Evolutionary conservation across 495 filamentous ascomycete species (phyloP).

Genomic region (Lepidopterella palustris): DNA sequence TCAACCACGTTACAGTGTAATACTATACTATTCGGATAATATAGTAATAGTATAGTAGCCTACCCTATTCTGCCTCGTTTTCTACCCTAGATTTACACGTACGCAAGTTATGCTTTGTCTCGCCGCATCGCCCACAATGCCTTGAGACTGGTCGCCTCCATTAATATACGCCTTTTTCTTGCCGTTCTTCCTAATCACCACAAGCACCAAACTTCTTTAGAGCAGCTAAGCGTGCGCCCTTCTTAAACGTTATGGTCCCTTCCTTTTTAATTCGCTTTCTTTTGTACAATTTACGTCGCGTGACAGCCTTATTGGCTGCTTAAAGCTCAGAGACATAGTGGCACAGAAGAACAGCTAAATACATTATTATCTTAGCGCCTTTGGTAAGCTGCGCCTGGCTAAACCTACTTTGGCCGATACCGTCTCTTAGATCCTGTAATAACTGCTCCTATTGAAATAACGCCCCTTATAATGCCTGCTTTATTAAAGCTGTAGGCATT

Average conservation of each 20-base stretch:
- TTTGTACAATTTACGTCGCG: not conserved
- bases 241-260: not conserved
- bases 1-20: not conserved
- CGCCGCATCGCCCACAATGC: constrained; percentile 1
- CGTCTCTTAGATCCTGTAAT: constrained; percentile 7
- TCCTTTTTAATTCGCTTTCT: not conserved
- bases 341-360: not conserved
- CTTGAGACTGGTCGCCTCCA: not conserved
- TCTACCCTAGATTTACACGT: constrained; percentile 4
- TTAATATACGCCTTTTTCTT: not conserved
- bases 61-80: constrained; percentile 1
- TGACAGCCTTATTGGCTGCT: not conserved
- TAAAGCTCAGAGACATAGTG: not conserved
- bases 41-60: not conserved
- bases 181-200: not conserved
- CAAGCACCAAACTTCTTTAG: not conserved
- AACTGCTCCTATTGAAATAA: constrained; percentile 11
- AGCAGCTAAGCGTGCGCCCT: not conserved
- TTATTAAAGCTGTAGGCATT: constrained; percentile 21
- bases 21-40: not conserved
- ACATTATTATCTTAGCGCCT: not conserved
- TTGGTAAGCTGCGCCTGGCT: not conserved
- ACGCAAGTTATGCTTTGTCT: constrained; percentile 1
- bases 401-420: not conserved
- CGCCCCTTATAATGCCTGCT: constrained; percentile 14